phyloP scores from a whole-genome alignment of 495 filamentous ascomycete species.

The Poronia punctata region DNA sequence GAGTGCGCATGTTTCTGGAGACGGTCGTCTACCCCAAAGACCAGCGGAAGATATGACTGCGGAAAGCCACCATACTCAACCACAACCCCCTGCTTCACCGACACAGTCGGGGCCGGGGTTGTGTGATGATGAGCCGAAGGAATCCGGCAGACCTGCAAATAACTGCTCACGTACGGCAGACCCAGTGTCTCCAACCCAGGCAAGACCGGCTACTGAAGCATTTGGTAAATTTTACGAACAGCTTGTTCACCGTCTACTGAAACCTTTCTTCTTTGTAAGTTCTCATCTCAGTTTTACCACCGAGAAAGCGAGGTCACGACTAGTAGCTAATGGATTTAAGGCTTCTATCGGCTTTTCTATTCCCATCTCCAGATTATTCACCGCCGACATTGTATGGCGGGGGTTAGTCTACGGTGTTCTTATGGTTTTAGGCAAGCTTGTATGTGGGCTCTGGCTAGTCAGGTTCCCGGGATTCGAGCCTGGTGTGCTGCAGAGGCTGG shows the following conservation, averaged over 20 bases:
- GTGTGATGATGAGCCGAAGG: too few species aligned
- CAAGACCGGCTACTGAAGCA: conserved; percentile 29
- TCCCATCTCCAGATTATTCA: conserved; percentile 65
- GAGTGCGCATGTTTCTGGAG: not conserved
- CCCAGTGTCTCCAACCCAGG: conserved; percentile 1
- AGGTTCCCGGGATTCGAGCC: conserved; percentile 27
- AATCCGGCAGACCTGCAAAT: not conserved
- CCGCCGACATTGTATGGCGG: conserved; percentile 56
- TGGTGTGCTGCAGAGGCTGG: not conserved
- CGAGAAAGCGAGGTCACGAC: not conserved
- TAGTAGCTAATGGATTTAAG: conserved; percentile 21
- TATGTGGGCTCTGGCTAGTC: conserved; percentile 59
- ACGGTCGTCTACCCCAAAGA: not conserved
- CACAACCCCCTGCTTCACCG: too few species aligned
- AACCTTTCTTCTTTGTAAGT: conserved; percentile 70
- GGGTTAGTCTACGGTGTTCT: conserved; percentile 64
- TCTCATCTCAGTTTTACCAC: not conserved
- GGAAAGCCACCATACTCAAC: too few species aligned
- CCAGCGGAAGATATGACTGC: not conserved
- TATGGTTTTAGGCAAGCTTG: conserved; percentile 59
- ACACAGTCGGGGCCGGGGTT: too few species aligned
- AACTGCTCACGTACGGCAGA: not conserved
- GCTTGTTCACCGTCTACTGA: conserved; percentile 48
- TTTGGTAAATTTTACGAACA: conserved; percentile 52
- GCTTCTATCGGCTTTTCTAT: conserved; percentile 76